Evolutionary conservation across 2,329 filamentous ascomycete species (phyloP).

Genomic region (Calonectria hongkongensis): DNA sequence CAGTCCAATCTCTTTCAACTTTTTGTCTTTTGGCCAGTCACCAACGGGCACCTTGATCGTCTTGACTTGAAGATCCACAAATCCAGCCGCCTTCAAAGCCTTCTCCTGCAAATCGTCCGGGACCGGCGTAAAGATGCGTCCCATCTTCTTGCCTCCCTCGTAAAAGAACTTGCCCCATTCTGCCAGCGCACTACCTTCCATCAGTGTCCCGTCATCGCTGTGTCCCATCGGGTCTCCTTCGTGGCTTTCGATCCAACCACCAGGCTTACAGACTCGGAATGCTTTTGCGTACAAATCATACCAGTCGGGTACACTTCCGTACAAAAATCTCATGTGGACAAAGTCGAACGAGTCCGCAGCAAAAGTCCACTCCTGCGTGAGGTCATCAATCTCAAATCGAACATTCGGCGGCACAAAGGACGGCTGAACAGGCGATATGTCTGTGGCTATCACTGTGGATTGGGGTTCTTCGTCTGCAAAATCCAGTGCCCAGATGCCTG

Average conservation of each 20-base stretch:
- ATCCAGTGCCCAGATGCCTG: constrained; percentile 11
- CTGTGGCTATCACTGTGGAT: not conserved
- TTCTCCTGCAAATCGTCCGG: constrained; percentile 31
- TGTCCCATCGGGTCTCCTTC: constrained; percentile 49
- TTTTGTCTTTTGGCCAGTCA: constrained; percentile 37
- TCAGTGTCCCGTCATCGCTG: constrained; percentile 56
- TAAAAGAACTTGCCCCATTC: constrained; percentile 52
- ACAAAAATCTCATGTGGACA: constrained; percentile 74
- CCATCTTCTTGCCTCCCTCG: constrained; percentile 53
- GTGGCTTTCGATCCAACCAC: constrained; percentile 63
- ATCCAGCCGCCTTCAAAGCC: constrained; percentile 35
- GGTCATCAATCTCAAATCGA: constrained; percentile 52
- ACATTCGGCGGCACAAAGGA: constrained; percentile 17
- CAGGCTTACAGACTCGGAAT: constrained; percentile 72
- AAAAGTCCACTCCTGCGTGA: constrained; percentile 55
- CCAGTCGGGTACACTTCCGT: constrained; percentile 74
- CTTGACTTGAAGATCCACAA: constrained; percentile 34
- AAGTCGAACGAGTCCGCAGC: constrained; percentile 69
- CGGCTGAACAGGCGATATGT: constrained; percentile 15
- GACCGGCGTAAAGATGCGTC: constrained; percentile 49
- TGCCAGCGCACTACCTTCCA: constrained; percentile 48
- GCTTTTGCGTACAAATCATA: constrained; percentile 70
- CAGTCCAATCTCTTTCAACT: constrained; percentile 32
- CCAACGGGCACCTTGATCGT: constrained; percentile 38
- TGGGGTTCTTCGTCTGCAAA: constrained; percentile 5